Conservation (phyloP, 2,329 filamentous ascomycete genomes). For the Fusarium concolor region DNA sequence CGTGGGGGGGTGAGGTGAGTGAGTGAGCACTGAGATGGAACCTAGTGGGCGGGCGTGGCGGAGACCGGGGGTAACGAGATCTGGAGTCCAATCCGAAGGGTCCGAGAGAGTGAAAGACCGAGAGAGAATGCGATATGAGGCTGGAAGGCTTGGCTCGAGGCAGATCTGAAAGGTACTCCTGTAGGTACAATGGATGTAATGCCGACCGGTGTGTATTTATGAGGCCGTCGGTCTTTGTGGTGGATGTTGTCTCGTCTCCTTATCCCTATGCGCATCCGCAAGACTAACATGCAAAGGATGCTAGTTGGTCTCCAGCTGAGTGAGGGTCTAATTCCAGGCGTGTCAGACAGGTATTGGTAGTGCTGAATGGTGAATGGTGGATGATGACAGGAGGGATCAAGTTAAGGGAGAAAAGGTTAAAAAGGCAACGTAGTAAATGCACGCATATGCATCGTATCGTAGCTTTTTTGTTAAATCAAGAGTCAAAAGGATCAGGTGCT, state of each 20-base stretch:
- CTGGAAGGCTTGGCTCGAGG: slow-evolving; percentile 27
- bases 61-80: slow-evolving; percentile 28
- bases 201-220: slow-evolving; percentile 20
- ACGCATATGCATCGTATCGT: background rate
- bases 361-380: slow-evolving; percentile 7
- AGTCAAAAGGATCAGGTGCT: slow-evolving; percentile 10
- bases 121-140: slow-evolving; percentile 25
- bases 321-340: slow-evolving; percentile 29
- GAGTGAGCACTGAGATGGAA: slow-evolving; percentile 9
- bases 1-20: slow-evolving; percentile 30
- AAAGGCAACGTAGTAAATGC: background rate
- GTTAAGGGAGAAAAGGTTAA: slow-evolving; percentile 13
- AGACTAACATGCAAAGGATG: slow-evolving; percentile 25
- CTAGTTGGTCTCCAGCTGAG: slow-evolving; percentile 30
- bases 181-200: slow-evolving; percentile 8
- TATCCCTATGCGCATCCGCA: slow-evolving; percentile 14
- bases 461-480: background rate
- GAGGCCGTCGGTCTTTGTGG: slow-evolving; percentile 23
- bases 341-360: slow-evolving; percentile 30
- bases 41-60: slow-evolving; percentile 30
- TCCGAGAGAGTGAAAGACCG: slow-evolving; percentile 29
- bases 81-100: slow-evolving; percentile 34
- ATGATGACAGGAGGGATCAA: slow-evolving; percentile 18
- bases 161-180: slow-evolving; percentile 3
- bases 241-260: slow-evolving; percentile 16